Evolutionary conservation across 306 rosid species (phyloP).

Genomic region (Citrullus amarus): DNA sequence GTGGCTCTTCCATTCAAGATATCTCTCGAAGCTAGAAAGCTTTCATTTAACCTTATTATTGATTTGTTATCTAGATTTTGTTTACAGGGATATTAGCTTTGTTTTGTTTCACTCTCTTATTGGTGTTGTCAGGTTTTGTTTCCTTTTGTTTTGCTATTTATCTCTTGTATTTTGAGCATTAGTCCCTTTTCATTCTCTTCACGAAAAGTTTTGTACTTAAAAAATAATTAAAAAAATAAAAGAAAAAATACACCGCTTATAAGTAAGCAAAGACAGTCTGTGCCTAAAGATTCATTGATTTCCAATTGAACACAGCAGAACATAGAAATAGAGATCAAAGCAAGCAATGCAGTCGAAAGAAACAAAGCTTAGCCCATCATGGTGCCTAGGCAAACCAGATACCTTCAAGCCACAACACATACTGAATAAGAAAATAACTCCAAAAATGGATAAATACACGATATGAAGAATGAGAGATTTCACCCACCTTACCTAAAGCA

Average conservation of each 20-base stretch:
- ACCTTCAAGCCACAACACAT: not conserved
- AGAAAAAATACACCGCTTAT: too few relatives aligned
- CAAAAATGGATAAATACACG: not conserved
- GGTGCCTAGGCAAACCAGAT: not conserved
- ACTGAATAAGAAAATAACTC: not conserved
- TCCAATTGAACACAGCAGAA: not conserved
- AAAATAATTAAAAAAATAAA: not conserved
- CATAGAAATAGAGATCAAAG: not conserved
- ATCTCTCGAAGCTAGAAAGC: too few relatives aligned
- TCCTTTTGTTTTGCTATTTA: too few relatives aligned
- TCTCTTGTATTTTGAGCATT: too few relatives aligned
- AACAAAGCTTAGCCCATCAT: not conserved
- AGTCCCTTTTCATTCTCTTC: too few relatives aligned
- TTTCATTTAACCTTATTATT: too few relatives aligned
- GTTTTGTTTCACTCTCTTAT: too few relatives aligned
- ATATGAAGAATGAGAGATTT: not conserved
- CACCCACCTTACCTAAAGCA: slow-evolving; percentile 41
- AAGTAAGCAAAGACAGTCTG: not conserved
- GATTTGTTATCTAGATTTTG: too few relatives aligned
- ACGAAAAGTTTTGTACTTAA: too few relatives aligned
- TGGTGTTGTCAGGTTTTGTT: too few relatives aligned
- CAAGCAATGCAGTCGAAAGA: not conserved
- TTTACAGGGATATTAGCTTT: too few relatives aligned
- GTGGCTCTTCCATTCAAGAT: too few relatives aligned
- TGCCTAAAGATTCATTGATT: not conserved